A percentile compares a stretch with the other conserved stretches of the same genome.
phyloP scores from a whole-genome alignment of 768 basidiomycete genomes.

The Collybiopsis luxurians region DNA sequence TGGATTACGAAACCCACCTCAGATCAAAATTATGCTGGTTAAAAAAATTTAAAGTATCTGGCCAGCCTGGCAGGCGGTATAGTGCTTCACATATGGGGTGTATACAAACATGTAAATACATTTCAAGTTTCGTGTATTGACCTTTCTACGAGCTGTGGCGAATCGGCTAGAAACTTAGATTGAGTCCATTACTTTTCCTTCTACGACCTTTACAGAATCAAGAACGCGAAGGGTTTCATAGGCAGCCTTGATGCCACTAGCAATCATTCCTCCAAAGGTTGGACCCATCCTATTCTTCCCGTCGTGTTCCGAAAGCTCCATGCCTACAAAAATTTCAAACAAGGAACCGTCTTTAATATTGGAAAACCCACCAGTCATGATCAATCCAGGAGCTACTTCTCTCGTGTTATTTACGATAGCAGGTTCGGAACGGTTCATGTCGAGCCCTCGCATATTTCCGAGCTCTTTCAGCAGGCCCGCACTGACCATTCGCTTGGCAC shows the following conservation, averaged over 20 bases:
- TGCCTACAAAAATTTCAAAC: conserved; percentile 40
- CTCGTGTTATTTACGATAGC: conserved; percentile 77
- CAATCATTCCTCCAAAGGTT: conserved; percentile 81
- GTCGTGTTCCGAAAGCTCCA: conserved; percentile 83
- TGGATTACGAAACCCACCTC: too few species aligned
- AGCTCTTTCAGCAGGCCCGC: conserved; percentile 71
- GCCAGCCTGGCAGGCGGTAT: too few species aligned
- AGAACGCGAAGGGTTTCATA: conserved; percentile 57
- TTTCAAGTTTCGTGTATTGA: too few species aligned
- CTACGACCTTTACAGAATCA: conserved; percentile 45
- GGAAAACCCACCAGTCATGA: conserved; percentile 59
- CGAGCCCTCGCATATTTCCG: conserved; percentile 77
- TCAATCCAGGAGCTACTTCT: conserved; percentile 72
- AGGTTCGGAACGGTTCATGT: conserved; percentile 82
- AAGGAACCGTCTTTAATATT: background rate
- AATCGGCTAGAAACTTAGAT: background rate
- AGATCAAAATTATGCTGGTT: too few species aligned
- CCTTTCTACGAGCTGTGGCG: too few species aligned
- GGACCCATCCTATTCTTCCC: conserved; percentile 77
- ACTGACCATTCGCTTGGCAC: conserved; percentile 75
- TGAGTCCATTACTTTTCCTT: conserved; percentile 53
- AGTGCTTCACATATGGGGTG: too few species aligned
- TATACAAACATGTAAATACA: too few species aligned
- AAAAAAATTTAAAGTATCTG: too few species aligned
- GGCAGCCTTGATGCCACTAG: conserved; percentile 70